Evolutionary conservation across 2,329 filamentous ascomycete genomes (phyloP).

Genomic region (Ceratocystis alfenasii): DNA sequence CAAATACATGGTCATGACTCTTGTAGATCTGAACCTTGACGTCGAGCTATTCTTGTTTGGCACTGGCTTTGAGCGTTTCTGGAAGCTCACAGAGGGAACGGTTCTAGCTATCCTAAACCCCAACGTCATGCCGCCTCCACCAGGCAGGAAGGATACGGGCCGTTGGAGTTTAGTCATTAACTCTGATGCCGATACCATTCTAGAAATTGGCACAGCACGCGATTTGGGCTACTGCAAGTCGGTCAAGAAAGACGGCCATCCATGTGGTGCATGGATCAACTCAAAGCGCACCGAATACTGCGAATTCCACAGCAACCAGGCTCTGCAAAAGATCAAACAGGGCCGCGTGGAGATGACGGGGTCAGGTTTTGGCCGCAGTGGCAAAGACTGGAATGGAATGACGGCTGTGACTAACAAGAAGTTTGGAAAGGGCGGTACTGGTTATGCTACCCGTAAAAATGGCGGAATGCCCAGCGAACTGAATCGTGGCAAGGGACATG

Average conservation of each 20-base stretch:
- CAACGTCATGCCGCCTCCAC: slow-evolving; percentile 74
- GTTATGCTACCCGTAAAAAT: neutral
- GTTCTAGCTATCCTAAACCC: slow-evolving; percentile 88
- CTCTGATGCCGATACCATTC: slow-evolving; percentile 73
- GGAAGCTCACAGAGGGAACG: slow-evolving; percentile 86
- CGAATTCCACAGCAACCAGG: slow-evolving; percentile 80
- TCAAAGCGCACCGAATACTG: slow-evolving; percentile 78
- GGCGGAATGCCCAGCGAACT: slow-evolving; percentile 14
- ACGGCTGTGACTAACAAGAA: slow-evolving; percentile 26
- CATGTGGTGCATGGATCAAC: slow-evolving; percentile 78
- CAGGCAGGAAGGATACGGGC: slow-evolving; percentile 62
- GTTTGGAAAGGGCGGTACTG: slow-evolving; percentile 37
- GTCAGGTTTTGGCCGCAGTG: slow-evolving; percentile 38
- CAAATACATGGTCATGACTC: slow-evolving; percentile 85
- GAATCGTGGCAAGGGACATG: slow-evolving; percentile 29
- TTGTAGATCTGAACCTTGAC: slow-evolving; percentile 83
- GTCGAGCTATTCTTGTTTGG: slow-evolving; percentile 88
- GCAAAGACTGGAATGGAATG: slow-evolving; percentile 27
- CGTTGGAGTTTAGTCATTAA: slow-evolving; percentile 76
- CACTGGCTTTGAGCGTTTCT: slow-evolving; percentile 80
- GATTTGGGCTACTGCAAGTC: slow-evolving; percentile 84
- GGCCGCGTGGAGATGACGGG: slow-evolving; percentile 68
- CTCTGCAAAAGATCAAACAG: slow-evolving; percentile 50
- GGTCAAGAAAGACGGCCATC: slow-evolving; percentile 69
- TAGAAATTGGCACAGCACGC: slow-evolving; percentile 74